phyloP scores from a whole-genome alignment of 352 stramenopile species.

The Vaucheria bursata region DNA sequence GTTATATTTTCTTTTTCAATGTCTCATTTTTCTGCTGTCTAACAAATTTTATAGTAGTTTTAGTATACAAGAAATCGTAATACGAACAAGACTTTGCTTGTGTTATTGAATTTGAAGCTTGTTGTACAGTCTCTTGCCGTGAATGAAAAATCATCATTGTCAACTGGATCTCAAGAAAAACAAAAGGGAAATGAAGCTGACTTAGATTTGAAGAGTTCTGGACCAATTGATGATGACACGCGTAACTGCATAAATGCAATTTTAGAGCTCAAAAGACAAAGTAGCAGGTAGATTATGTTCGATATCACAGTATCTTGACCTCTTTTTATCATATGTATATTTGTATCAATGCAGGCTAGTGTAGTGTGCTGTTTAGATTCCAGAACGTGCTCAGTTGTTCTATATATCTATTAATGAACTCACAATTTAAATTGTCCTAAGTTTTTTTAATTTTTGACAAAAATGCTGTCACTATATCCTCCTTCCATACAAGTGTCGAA shows the following conservation, averaged over 20 bases:
- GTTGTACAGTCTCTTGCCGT: not conserved
- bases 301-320: not conserved
- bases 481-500: too few species aligned
- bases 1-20: too few species aligned
- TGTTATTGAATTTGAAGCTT: not conserved
- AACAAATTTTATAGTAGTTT: not conserved
- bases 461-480: too few species aligned
- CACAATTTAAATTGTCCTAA: too few species aligned
- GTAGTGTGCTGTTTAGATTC: not conserved
- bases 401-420: too few species aligned
- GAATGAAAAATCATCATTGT: not conserved
- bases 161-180: not conserved
- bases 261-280: conserved; percentile 1
- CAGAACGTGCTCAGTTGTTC: too few species aligned
- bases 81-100: not conserved
- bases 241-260: conserved; percentile 1
- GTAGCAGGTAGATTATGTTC: not conserved
- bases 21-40: not conserved
- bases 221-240: not conserved
- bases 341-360: not conserved
- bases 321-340: not conserved
- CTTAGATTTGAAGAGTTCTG: not conserved
- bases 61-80: not conserved
- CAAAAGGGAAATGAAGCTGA: not conserved
- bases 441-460: too few species aligned